phyloP scores from a whole-genome alignment of 768 basidiomycete species.

The Naganishia vishniacii region DNA sequence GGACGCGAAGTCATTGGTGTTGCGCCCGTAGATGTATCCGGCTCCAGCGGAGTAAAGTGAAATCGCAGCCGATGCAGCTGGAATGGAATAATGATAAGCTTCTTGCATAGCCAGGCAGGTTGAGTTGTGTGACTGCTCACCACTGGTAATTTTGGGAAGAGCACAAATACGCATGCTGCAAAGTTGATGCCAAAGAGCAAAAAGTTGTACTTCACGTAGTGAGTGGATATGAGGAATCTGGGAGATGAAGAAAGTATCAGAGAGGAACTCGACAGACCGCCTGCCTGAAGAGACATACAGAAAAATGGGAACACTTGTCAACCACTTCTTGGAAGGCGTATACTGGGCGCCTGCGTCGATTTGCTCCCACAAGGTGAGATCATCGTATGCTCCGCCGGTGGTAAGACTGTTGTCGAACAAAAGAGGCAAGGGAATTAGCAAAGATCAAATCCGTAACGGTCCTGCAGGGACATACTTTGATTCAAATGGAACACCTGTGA shows the following conservation, averaged over 20 bases:
- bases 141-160: slow-evolving; percentile 93
- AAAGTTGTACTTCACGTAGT: slow-evolving; percentile 95
- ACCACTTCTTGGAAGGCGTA: slow-evolving; percentile 96
- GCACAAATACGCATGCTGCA: slow-evolving; percentile 65
- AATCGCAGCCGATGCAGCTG: slow-evolving; percentile 43
- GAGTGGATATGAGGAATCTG: slow-evolving; percentile 93
- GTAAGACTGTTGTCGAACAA: slow-evolving; percentile 32
- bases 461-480: slow-evolving; percentile 43
- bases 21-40: slow-evolving; percentile 23
- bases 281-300: slow-evolving; percentile 58
- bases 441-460: background rate
- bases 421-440: slow-evolving; percentile 49
- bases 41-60: slow-evolving; percentile 33
- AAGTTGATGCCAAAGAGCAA: slow-evolving; percentile 90
- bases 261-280: background rate
- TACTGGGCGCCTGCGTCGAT: slow-evolving; percentile 98
- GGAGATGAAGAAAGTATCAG: too few relatives aligned
- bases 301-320: slow-evolving; percentile 77
- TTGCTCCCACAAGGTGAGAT: slow-evolving; percentile 97
- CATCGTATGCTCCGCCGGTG: slow-evolving; percentile 84
- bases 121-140: slow-evolving; percentile 52
- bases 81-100: background rate
- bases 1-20: slow-evolving; percentile 34
- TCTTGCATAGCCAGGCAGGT: background rate
- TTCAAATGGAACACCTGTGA: slow-evolving; percentile 93